Evolutionary conservation across 2,329 filamentous ascomycete species (phyloP), one percentile per base, ranked within the genome.

Genomic region (Macroventuria anomochaeta): DNA sequence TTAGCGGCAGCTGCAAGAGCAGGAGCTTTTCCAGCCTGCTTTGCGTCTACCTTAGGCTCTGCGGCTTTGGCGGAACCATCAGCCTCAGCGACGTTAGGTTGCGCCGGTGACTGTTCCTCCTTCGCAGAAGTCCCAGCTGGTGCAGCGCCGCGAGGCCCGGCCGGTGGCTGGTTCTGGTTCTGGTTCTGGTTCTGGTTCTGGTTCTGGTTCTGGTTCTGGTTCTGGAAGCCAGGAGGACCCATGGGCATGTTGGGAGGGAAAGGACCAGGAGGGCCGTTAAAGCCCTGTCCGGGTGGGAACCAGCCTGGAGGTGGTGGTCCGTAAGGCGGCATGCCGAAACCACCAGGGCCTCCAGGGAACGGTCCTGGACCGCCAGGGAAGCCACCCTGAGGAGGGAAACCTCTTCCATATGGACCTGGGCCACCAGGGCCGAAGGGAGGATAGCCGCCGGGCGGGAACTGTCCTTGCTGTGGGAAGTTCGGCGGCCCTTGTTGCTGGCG

Each of bases 231-330:
- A 34, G 83, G 82, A 57, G 83, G 82, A 28, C 83, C 85, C 56
- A 83, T 81, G 18, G 83, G 83, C 70, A 83, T 78, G 23, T 84
- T 84, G 55, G 86, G 87, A 46, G 77, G 74, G 68, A 88, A 90
- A 17, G 81, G 84, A 40, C 83, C 87, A 23, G 84, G 85, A 12
- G 85, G 87, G 25, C 84, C 86, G 28, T 87, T 88, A 63, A 91
- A 95, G 21, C 87, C 88, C 75, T 90, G 89, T 6, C 88, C 88
- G 7, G 86, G 85, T 62, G 88, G 89, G 70, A 87, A 93, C 89
- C 91, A 96, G 50, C 88, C 89, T 43, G 71, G 72, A 34, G 73
- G 70, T 36, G 86, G 89, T 13, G 86, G 88, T 59, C 89, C 89
- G 72, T 92, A 96, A 1, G 88, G 67, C 31, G 69, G 88, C 83